Percentiles rank a stretch among this genome's conserved stretches.
Conservation (phyloP, 1,284 basidiomycete species). For the Ceratobasidium sp. region DNA sequence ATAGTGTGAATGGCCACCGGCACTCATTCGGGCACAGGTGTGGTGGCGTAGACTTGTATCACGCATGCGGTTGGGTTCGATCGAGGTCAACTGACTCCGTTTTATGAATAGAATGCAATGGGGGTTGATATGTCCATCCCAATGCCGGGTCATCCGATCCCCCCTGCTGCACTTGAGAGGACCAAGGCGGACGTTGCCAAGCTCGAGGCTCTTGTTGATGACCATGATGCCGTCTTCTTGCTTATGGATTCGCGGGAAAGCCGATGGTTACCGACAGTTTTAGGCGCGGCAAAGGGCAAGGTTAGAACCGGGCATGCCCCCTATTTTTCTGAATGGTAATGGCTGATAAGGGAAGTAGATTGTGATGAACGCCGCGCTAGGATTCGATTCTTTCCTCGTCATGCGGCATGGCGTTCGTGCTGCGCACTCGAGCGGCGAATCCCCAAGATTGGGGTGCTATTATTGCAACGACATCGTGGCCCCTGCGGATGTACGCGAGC, state of each 20-base stretch:
- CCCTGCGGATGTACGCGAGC: slow-evolving; percentile 82
- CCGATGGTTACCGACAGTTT: slow-evolving; percentile 92
- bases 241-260: slow-evolving; percentile 99
- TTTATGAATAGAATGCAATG: slow-evolving; percentile 69
- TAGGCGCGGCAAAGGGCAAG: slow-evolving; percentile 86
- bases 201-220: slow-evolving; percentile 81
- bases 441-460: slow-evolving; percentile 82
- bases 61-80: background rate
- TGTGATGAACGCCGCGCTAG: slow-evolving; percentile 93
- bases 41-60: slow-evolving; percentile 13
- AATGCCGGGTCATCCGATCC: slow-evolving; percentile 96
- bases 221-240: slow-evolving; percentile 91
- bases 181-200: slow-evolving; percentile 72
- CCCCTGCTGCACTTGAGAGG: slow-evolving; percentile 66
- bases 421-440: slow-evolving; percentile 54
- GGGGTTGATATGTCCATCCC: slow-evolving; percentile 86
- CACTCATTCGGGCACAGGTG: slow-evolving; percentile 2
- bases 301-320: slow-evolving; percentile 56
- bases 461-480: slow-evolving; percentile 99
- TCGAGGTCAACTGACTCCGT: slow-evolving; percentile 16
- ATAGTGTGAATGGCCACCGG: background rate
- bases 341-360: slow-evolving; percentile 62
- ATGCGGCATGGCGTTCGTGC: slow-evolving; percentile 91
- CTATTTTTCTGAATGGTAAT: background rate
- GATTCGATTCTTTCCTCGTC: slow-evolving; percentile 96